phyloP scores from a whole-genome alignment of 441 rosid species.

The Pelargonium fulgidum region DNA sequence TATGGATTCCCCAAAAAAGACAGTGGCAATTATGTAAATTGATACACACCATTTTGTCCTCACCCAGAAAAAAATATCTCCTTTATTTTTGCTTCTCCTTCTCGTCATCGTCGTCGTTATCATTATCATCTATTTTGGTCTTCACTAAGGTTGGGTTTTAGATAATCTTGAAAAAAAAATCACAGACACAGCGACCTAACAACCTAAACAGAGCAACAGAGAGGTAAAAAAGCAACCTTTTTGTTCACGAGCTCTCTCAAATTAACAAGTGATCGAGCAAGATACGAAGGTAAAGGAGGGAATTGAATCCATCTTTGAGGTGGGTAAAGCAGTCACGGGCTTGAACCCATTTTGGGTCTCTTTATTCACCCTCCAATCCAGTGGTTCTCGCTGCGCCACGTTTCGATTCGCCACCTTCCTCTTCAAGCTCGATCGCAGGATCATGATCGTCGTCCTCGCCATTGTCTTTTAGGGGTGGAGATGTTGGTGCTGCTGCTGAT shows the following conservation, averaged over 20 bases:
- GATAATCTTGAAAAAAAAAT: neutral
- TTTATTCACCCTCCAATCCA: slow-evolving; percentile 33
- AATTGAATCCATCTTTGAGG: neutral
- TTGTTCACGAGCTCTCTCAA: neutral
- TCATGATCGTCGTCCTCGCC: slow-evolving; percentile 9
- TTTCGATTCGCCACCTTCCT: neutral
- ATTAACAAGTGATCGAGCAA: too few species aligned
- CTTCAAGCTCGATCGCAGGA: neutral
- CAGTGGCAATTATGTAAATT: neutral
- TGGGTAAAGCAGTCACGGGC: slow-evolving; percentile 59
- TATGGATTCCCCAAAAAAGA: neutral
- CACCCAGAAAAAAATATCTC: neutral
- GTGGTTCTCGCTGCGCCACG: slow-evolving; percentile 18
- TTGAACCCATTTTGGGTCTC: slow-evolving; percentile 32
- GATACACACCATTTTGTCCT: neutral
- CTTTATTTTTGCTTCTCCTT: neutral
- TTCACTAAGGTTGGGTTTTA: slow-evolving; percentile 8
- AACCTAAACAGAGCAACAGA: neutral
- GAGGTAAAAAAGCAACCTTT: neutral
- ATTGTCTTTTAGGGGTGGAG: slow-evolving; percentile 5
- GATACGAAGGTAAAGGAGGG: neutral
- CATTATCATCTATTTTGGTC: slow-evolving; percentile 1
- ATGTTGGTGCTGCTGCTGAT: neutral
- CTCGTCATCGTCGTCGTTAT: neutral
- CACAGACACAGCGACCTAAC: neutral